Evolutionary conservation across 2,329 filamentous ascomycete species (phyloP), one percentile per base, ranked within the genome.

Genomic region (Talaromyces sp.): DNA sequence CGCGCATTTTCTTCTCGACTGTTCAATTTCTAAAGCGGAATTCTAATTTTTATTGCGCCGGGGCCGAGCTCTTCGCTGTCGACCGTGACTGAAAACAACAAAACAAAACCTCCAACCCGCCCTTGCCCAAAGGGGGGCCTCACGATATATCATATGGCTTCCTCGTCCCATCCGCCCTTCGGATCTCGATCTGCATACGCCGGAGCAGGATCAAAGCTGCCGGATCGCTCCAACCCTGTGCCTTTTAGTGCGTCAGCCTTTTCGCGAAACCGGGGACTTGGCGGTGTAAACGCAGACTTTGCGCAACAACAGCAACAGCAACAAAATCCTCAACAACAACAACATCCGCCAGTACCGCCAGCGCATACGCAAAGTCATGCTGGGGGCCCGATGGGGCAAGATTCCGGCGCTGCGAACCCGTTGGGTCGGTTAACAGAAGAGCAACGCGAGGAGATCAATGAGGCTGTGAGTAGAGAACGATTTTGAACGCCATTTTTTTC

Each of bases 361-460:
- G 75, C 68, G 64, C 74, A 68, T 71, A 73, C 69, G 62, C 75
- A 70, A 68, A 67, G 67, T 70, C 81, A 71, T 69, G 57, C 49
- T 46, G 60, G 43, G 11, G 55, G 55, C 21, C 54, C 55, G 56
- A 61, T 59, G 31, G 60, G 60, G 21, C 54, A 50, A 75, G 66
- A 65, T 78, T 71, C 72, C 78, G 72, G 70, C 35, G 77, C 71
- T n/a, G 41, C 58, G 73, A 75, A 73, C 73, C 77, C 78, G 38
- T 69, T 87, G 54, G 82, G 80, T 55, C 77, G 81, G 50, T 75
- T 98, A 66, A 88, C 86, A 21, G 93, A 97, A 70, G 93, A 97
- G 76, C 93, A 97, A 74, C 84, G 89, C 66, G 91, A 96, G 70
- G 93, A 97, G 75, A 93, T 97, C 65, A 91, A 91, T 73, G 93